Evolutionary conservation across 208 protist genomes (phyloP), one percentile per base, ranked within the genome.

Genomic region (Crithidia brevicula): DNA sequence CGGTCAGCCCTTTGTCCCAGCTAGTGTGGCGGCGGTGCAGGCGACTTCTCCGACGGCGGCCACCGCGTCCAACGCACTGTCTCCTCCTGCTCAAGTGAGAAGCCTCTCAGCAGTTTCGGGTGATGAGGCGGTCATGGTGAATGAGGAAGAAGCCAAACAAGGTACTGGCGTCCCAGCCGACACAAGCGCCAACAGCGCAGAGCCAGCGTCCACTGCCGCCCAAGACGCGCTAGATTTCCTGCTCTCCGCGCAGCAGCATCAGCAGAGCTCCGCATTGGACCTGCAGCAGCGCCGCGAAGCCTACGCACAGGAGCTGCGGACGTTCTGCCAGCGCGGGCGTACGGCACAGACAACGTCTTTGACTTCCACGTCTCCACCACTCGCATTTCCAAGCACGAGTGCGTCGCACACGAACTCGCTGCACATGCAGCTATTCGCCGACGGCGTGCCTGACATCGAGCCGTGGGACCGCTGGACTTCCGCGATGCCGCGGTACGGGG

Each of bases 391-490:
- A 38, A 33, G 16, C 49, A 50, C 46, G 2, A 18, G 33, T 34
- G 23, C 50, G 27, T 52, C 52, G 3, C 72, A 83, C 4, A 66
- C 58, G 3, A 75, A 81, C 68, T 91, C 85, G 9, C 45, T 91
- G 18, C 46, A 89, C 0, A 64, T 40, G 30, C 65, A 73, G 34
- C 75, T 92, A 36, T 88, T 90, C 60, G 57, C 42, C 0, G 76
- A 88, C 15, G 89, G 89, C 28, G 85, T 94, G 49, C 89, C 89
- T 0, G 89, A 94, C 62, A 81, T 94, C 16, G 85, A 92, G 69
- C 89, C 89, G 68, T 95, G 89, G 87, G 89, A 95, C 61, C 61
- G 77, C 20, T 93, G 85, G 85, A 81, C 83, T 16, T 84, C 84
- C 27, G 50, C 72, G 5, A 68, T 87, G 51, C 89, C 86, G 13